Base-by-base conservation (phyloP, 164 flowering plant genomes). In the Dillenia suffruticosa region DNA sequence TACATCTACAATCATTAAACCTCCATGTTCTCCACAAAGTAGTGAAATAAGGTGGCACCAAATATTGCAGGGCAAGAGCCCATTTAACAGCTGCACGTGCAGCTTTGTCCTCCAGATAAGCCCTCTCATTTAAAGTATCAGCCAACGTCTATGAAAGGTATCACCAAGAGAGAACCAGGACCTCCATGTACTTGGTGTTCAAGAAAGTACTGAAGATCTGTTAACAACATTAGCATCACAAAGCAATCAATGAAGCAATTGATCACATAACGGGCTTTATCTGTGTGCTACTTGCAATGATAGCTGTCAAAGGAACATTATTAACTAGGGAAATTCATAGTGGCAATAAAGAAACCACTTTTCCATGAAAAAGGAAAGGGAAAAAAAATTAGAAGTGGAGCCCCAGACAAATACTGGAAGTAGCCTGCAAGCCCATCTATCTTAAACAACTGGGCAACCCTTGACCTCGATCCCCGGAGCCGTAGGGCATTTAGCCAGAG, bases 111-210 rank as follows among this genome's bases (percentile, higher is more conserved):
- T 43, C 97, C 95, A 32, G 97, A 90, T 55, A 89, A 79, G 19
- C 84, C 96, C 17, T 80, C 50, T 94, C 96, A 9, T 80, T 79
- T 14, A 89, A 6, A 46, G 93, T 79, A 70, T 88, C 93, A 15
- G 96, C 93, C 97, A 94, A 94, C 91, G 67, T 91, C 99, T 9
- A 83, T 79, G 78, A 91, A 94, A 45, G 97, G 97, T 16, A 68
- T 49, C 11, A 90, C 96, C 75, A 89, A 51, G 40, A 91, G 87
- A 2, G 96, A 89, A 49, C 97, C 97, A 13, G 97, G 97, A 57
- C 99, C 99, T 44, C 96, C 96, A 77, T 19, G 22, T 94, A 88
- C 72, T 94, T 96, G 2, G 83, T 62, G 65, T 86, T 85, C 59
- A 94, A 65, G 80, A 89, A 89, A 19, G 69, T 79, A 57, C 70